phyloP scores from a whole-genome alignment of 2,329 filamentous ascomycete genomes.

The Colletotrichum godetiae region DNA sequence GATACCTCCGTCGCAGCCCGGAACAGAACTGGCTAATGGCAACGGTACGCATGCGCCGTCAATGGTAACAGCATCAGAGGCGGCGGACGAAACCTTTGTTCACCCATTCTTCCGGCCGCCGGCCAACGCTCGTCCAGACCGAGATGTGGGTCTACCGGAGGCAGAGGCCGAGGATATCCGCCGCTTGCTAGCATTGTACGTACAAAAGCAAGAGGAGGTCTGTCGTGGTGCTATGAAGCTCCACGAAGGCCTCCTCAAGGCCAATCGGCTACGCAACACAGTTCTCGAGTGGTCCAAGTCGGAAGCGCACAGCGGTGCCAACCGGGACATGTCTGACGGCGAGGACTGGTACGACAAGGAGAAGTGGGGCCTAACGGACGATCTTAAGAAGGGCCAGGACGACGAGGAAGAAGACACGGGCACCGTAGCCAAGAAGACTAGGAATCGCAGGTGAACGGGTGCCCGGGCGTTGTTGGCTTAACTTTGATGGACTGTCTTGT shows the following conservation, averaged over 20 bases:
- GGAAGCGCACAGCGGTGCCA: slow-evolving; percentile 75
- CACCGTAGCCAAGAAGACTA: slow-evolving; percentile 68
- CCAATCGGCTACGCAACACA: slow-evolving; percentile 76
- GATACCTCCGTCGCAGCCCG: background rate
- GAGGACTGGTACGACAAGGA: slow-evolving; percentile 91
- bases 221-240: slow-evolving; percentile 76
- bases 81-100: slow-evolving; percentile 64
- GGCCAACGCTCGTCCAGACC: slow-evolving; percentile 69
- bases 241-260: slow-evolving; percentile 77
- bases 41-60: slow-evolving; percentile 31
- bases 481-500: background rate
- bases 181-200: slow-evolving; percentile 77
- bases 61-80: slow-evolving; percentile 21
- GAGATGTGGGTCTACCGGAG: slow-evolving; percentile 77
- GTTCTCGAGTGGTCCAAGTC: slow-evolving; percentile 83
- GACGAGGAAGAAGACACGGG: slow-evolving; percentile 82
- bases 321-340: slow-evolving; percentile 84
- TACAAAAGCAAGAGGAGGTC: slow-evolving; percentile 89
- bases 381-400: slow-evolving; percentile 84
- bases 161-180: slow-evolving; percentile 83
- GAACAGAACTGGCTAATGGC: background rate
- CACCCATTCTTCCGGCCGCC: slow-evolving; percentile 82
- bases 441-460: slow-evolving; percentile 59
- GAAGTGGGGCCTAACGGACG: slow-evolving; percentile 80
- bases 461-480: slow-evolving; percentile 20